Evolutionary conservation across 2,329 filamentous ascomycete species (phyloP).

Genomic region (Tolypocladium guangdongense): DNA sequence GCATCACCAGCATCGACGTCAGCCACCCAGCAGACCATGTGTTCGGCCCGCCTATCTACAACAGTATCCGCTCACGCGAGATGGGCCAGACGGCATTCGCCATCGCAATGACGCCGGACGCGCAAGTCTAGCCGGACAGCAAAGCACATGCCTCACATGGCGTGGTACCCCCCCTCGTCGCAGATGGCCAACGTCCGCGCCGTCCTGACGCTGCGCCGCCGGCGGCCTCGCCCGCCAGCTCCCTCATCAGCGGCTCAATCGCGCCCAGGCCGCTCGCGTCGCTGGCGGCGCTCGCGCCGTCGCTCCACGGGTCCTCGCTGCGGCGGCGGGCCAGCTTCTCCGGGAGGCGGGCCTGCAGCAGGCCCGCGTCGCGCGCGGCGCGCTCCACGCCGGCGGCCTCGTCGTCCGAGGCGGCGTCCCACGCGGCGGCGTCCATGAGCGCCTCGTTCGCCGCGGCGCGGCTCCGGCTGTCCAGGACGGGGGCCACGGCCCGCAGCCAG

Average conservation of each 20-base stretch:
- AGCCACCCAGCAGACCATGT: too few relatives aligned
- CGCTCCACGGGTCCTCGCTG: slow-evolving; percentile 12
- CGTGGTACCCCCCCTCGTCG: slow-evolving; percentile 7
- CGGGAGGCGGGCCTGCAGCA: slow-evolving; percentile 18
- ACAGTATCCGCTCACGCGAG: too few relatives aligned
- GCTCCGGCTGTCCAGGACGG: slow-evolving; percentile 34
- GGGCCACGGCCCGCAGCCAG: slow-evolving; percentile 31
- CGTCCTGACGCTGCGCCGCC: slow-evolving; percentile 12
- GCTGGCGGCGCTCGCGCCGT: slow-evolving; percentile 15
- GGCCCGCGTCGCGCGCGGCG: slow-evolving; percentile 8
- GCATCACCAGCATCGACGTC: too few relatives aligned
- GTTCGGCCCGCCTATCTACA: too few relatives aligned
- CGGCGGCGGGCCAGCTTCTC: slow-evolving; percentile 13
- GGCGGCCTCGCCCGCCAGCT: slow-evolving; percentile 22
- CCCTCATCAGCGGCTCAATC: slow-evolving; percentile 34
- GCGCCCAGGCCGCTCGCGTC: slow-evolving; percentile 25
- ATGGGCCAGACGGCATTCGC: too few relatives aligned
- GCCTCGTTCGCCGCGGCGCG: slow-evolving; percentile 13
- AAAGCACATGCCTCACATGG: too few relatives aligned
- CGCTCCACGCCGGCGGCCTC: slow-evolving; percentile 9
- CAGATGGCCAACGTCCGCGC: slow-evolving; percentile 13
- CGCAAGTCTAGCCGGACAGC: too few relatives aligned
- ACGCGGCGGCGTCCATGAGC: slow-evolving; percentile 5
- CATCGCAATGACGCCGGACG: too few relatives aligned
- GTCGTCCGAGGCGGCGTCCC: slow-evolving; percentile 22